Percentiles rank a stretch among this genome's conserved stretches.
Evolutionary conservation across 139 green algal genomes (phyloP).

Genomic region (Chlamydomonas sphaeroides): DNA sequence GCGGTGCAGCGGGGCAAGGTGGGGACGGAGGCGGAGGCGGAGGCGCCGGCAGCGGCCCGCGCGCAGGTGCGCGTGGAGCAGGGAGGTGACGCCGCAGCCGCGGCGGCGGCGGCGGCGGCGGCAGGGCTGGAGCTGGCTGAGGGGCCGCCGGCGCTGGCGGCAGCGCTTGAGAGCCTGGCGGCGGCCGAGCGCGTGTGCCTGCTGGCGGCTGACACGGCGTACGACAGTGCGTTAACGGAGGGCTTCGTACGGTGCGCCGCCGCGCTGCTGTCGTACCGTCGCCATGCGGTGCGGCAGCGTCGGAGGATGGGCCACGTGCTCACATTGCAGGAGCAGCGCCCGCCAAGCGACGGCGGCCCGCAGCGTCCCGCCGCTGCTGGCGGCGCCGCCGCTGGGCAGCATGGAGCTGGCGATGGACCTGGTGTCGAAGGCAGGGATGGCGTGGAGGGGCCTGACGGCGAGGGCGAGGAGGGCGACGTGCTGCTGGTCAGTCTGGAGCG

Average conservation of each 20-base stretch:
- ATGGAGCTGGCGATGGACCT: neutral
- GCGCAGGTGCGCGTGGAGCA: too few species aligned
- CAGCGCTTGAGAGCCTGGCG: neutral
- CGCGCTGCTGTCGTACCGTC: constrained; percentile 27
- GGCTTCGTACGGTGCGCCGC: constrained; percentile 27
- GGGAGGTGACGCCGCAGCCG: too few species aligned
- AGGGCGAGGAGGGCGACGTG: too few species aligned
- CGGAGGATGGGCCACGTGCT: too few species aligned
- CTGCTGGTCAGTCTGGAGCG: constrained; percentile 46
- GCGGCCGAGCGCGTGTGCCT: neutral
- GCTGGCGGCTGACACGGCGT: constrained; percentile 35
- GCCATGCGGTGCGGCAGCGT: too few species aligned
- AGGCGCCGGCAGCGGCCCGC: too few species aligned
- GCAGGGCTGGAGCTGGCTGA: neutral
- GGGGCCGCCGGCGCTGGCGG: neutral
- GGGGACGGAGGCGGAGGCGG: neutral
- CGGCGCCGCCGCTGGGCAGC: neutral
- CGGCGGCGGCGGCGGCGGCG: too few species aligned
- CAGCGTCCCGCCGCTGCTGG: neutral
- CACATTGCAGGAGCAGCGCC: too few species aligned
- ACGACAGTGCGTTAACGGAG: constrained; percentile 51
- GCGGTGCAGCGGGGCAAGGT: too few species aligned
- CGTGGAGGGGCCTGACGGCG: too few species aligned
- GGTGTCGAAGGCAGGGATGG: neutral
- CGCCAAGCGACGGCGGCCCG: too few species aligned